A percentile compares a stretch with the other conserved stretches of the same genome.
phyloP scores from a whole-genome alignment of 1,284 basidiomycete species.

The Grifola frondosa region DNA sequence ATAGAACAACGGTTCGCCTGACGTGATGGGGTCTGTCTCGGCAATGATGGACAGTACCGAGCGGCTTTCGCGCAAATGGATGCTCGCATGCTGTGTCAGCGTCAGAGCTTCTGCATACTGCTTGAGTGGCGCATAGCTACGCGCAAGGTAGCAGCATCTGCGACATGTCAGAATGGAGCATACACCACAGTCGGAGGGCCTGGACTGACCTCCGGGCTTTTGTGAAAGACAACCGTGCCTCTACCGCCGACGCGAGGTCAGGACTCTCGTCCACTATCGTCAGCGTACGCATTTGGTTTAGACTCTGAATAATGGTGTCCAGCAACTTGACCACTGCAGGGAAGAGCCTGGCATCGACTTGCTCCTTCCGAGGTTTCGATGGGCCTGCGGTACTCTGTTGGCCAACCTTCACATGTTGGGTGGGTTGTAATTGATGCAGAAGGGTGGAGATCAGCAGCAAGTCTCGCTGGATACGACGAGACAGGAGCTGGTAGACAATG shows the following conservation, averaged over 20 bases:
- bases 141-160: constrained; percentile 71
- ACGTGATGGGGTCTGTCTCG: constrained; percentile 45
- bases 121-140: constrained; percentile 67
- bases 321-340: constrained; percentile 87
- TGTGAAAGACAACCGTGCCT: constrained; percentile 72
- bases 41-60: constrained; percentile 41
- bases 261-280: constrained; percentile 87
- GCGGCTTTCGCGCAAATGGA: constrained; percentile 71
- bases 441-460: constrained; percentile 76
- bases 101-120: constrained; percentile 71
- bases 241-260: constrained; percentile 74
- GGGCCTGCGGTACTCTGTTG: constrained; percentile 25
- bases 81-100: constrained; percentile 63
- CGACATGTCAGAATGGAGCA: constrained; percentile 5
- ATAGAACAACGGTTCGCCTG: constrained; percentile 50
- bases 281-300: constrained; percentile 79
- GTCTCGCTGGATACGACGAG: constrained; percentile 85
- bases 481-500: constrained; percentile 83
- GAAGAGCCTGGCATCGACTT: constrained; percentile 67
- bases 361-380: constrained; percentile 44
- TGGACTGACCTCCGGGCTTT: constrained; percentile 63
- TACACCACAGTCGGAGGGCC: constrained; percentile 3
- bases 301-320: constrained; percentile 81
- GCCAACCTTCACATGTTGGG: constrained; percentile 27
- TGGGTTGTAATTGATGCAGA: constrained; percentile 41